These are phyloP conservation scores for Stereocaulon alpinum DNA, from an alignment of 495 filamentous ascomycete genomes.

Conservation along the genomic window DNA sequence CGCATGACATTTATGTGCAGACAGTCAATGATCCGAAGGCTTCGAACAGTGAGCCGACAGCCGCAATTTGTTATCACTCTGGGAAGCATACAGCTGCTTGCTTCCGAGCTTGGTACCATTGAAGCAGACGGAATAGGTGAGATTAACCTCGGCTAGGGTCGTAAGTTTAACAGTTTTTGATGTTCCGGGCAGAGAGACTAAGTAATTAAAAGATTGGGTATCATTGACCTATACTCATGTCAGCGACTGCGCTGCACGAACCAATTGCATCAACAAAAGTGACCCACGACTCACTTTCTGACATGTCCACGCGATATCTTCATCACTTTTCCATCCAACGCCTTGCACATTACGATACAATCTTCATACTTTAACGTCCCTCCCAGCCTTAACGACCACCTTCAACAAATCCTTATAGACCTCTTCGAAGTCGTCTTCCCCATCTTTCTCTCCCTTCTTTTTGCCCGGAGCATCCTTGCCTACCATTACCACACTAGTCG, in stretches of 20 bases:
- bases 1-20: too few species aligned
- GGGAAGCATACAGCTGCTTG: too few species aligned
- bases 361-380: conserved; percentile 15
- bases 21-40: too few species aligned
- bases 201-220: background rate
- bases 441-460: conserved; percentile 36
- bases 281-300: background rate
- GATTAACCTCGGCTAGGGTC: too few species aligned
- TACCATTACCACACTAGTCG: conserved; percentile 90
- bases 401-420: conserved; percentile 19
- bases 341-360: conserved; percentile 1
- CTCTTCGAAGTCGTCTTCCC: conserved; percentile 20
- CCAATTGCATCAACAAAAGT: too few species aligned
- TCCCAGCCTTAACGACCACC: conserved; percentile 15
- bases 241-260: background rate
- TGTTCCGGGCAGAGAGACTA: too few species aligned
- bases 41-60: too few species aligned
- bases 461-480: conserved; percentile 40
- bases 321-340: conserved; percentile 1
- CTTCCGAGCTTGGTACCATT: too few species aligned
- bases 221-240: conserved; percentile 5
- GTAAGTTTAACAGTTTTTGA: too few species aligned
- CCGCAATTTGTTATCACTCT: too few species aligned
- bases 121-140: too few species aligned
- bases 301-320: background rate